Evolutionary conservation across 2,329 filamentous ascomycete species (phyloP).

Genomic region (Incumbomyces lentus): DNA sequence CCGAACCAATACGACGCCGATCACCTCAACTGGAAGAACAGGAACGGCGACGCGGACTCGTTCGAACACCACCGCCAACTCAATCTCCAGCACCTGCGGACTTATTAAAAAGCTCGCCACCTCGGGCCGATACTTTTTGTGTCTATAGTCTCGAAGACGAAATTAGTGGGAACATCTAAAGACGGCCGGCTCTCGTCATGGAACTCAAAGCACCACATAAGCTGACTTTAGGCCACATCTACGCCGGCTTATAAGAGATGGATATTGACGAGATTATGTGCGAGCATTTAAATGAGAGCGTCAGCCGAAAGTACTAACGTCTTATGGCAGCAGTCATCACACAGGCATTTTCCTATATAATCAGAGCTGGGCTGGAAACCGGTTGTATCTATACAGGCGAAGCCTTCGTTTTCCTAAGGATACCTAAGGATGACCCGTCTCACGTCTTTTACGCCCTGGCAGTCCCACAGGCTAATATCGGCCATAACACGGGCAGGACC

Average conservation of each 20-base stretch:
- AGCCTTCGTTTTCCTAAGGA: conserved; percentile 35
- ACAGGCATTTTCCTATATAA: conserved; percentile 43
- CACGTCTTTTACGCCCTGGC: conserved; percentile 27
- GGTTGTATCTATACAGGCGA: conserved; percentile 36
- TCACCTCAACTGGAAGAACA: too few species aligned
- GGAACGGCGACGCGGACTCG: too few species aligned
- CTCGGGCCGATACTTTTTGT: conserved; percentile 25
- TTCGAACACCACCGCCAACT: too few species aligned
- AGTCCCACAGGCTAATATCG: conserved; percentile 24
- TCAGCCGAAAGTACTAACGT: conserved; percentile 28
- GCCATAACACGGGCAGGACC: conserved; percentile 17
- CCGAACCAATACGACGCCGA: too few species aligned
- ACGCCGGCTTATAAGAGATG: conserved; percentile 33
- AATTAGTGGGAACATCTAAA: neutral
- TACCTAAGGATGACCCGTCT: conserved; percentile 23
- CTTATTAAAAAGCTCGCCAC: too few species aligned
- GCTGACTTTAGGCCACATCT: conserved; percentile 34
- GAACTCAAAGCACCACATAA: conserved; percentile 43
- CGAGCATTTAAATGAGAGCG: conserved; percentile 24
- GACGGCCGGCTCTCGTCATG: conserved; percentile 23
- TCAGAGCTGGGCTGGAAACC: conserved; percentile 36
- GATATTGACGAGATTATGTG: conserved; percentile 32
- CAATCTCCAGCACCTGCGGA: too few species aligned
- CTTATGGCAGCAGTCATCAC: conserved; percentile 35
- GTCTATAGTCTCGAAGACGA: conserved; percentile 23